These are phyloP conservation scores for Fusarium coicis DNA, from an alignment of 2,329 filamentous ascomycete species.

Conservation along the genomic window DNA sequence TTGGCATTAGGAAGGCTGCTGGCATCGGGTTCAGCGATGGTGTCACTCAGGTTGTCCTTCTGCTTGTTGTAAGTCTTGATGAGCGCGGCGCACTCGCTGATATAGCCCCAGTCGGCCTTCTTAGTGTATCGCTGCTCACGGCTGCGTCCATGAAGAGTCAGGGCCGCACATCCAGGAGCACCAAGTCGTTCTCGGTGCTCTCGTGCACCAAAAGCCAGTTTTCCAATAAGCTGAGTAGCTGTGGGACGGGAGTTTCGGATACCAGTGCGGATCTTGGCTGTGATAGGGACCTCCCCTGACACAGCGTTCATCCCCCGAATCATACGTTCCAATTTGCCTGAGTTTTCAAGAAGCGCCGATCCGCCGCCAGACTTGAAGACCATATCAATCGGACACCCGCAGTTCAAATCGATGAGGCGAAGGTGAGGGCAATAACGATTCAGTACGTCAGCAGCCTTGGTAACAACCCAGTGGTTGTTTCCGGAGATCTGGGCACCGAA, in stretches of 20 bases:
- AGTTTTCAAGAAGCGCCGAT: slow-evolving; percentile 89
- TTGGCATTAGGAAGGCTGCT: slow-evolving; percentile 75
- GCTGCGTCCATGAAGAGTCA: slow-evolving; percentile 93
- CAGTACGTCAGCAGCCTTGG: slow-evolving; percentile 88
- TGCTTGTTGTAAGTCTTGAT: slow-evolving; percentile 83
- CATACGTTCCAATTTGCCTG: slow-evolving; percentile 91
- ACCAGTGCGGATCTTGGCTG: slow-evolving; percentile 93
- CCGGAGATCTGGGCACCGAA: slow-evolving; percentile 95
- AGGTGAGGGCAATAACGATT: slow-evolving; percentile 82
- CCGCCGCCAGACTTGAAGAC: slow-evolving; percentile 90
- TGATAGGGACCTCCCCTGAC: slow-evolving; percentile 90
- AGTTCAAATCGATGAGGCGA: slow-evolving; percentile 94
- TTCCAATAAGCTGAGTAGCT: slow-evolving; percentile 82
- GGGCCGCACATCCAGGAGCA: slow-evolving; percentile 88
- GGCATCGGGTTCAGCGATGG: slow-evolving; percentile 78
- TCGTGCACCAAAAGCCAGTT: slow-evolving; percentile 81
- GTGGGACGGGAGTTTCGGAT: slow-evolving; percentile 83
- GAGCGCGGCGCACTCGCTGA: slow-evolving; percentile 86
- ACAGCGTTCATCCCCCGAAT: slow-evolving; percentile 95
- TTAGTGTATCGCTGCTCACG: slow-evolving; percentile 94
- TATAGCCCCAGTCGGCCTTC: slow-evolving; percentile 94
- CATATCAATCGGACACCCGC: slow-evolving; percentile 95
- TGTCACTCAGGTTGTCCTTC: slow-evolving; percentile 76
- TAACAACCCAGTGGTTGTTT: slow-evolving; percentile 89
- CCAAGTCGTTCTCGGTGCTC: slow-evolving; percentile 78